Evolutionary conservation across 495 filamentous ascomycete genomes (phyloP).

Genomic region (Chaetomium tenue): DNA sequence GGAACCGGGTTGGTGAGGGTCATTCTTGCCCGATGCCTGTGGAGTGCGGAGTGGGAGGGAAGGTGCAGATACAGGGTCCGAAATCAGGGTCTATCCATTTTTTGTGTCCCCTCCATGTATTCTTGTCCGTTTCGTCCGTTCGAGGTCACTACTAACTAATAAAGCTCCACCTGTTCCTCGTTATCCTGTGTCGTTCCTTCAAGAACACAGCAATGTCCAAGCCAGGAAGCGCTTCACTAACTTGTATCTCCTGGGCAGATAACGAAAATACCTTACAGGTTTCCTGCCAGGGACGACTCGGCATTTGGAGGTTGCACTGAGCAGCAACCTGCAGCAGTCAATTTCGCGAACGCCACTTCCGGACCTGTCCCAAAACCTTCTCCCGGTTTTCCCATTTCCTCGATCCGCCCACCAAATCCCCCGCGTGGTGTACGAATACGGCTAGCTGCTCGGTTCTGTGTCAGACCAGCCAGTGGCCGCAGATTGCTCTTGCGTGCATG

Average conservation of each 20-base stretch:
- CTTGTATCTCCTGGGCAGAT: not conserved
- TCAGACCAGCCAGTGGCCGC: not conserved
- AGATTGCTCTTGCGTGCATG: not conserved
- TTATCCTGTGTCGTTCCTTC: not conserved
- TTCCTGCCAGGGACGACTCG: not conserved
- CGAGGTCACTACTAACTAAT: not conserved
- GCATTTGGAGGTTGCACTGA: conserved; percentile 19
- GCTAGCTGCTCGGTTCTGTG: not conserved
- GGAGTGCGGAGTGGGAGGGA: conserved; percentile 14
- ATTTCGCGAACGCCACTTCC: conserved; percentile 19
- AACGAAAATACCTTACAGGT: not conserved
- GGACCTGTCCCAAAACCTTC: not conserved
- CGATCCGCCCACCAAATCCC: not conserved
- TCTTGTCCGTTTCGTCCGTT: conserved; percentile 17
- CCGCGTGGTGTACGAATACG: not conserved
- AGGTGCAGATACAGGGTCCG: conserved; percentile 1
- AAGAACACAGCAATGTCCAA: not conserved
- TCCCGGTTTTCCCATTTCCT: not conserved
- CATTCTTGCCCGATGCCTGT: conserved; percentile 13
- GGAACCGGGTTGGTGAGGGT: conserved; percentile 12
- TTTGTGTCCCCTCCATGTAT: conserved; percentile 7
- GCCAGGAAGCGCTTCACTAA: not conserved
- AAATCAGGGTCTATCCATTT: conserved; percentile 16
- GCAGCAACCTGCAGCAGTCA: not conserved
- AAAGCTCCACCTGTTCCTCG: conserved; percentile 5